Evolutionary conservation across 2,329 filamentous ascomycete genomes (phyloP).

Genomic region (Chaetomiaceae sp.): DNA sequence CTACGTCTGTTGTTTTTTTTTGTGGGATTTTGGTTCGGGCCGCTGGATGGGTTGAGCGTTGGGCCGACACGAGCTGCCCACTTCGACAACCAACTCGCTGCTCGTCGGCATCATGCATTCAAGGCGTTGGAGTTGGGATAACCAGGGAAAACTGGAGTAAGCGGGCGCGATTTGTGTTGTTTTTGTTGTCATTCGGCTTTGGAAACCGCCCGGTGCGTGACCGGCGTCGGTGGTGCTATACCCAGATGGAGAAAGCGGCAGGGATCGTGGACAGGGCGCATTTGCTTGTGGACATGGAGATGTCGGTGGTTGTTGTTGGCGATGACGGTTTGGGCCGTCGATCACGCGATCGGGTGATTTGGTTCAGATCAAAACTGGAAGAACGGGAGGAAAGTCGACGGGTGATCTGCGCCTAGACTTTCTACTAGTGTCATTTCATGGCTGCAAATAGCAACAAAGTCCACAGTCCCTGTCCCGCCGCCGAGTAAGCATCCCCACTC

Average conservation of each 20-base stretch:
- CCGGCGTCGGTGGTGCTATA: constrained; percentile 4
- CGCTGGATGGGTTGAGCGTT: no score
- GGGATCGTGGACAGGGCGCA: background rate
- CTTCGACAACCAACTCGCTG: background rate
- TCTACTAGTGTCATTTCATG: background rate
- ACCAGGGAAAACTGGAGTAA: background rate
- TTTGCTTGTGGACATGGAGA: background rate
- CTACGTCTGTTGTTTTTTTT: no score
- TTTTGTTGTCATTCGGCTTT: background rate
- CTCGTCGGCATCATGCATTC: background rate
- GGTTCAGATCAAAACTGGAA: background rate
- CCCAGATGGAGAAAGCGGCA: constrained; percentile 2
- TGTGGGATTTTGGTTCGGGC: no score
- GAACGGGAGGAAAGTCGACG: background rate
- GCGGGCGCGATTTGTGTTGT: background rate
- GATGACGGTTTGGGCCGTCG: background rate
- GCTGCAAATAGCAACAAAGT: constrained; percentile 9
- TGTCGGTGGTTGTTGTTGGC: background rate
- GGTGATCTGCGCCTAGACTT: background rate
- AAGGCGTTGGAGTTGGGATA: background rate
- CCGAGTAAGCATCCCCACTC: constrained; percentile 6
- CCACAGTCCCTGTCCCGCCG: background rate
- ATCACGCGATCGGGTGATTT: constrained; percentile 1
- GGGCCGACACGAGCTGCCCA: no score
- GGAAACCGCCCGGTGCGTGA: background rate